A percentile compares a stretch with the other conserved stretches of the same genome.
Conservation (phyloP, 2,329 filamentous ascomycete species). For the Coleophoma eucalyptorum region DNA sequence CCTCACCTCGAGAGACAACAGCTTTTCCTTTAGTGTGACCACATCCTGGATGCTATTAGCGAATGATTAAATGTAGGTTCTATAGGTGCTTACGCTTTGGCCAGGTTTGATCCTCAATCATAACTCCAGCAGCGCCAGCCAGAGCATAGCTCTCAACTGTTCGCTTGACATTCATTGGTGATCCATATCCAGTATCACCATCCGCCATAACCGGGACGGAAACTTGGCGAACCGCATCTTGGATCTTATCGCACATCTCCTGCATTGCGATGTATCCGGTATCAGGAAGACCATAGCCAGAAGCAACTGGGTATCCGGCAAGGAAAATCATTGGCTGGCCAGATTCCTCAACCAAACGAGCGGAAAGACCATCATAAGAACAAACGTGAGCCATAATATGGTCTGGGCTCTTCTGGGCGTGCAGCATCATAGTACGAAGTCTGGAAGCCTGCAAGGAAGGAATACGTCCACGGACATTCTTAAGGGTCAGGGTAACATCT, state of each 20-base stretch:
- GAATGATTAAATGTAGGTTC: neutral
- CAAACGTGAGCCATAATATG: conserved; percentile 41
- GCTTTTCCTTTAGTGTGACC: conserved; percentile 42
- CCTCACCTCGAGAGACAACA: conserved; percentile 40
- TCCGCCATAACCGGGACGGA: conserved; percentile 39
- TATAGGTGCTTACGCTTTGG: conserved; percentile 34
- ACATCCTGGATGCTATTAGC: conserved; percentile 26
- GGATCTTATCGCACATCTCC: conserved; percentile 41
- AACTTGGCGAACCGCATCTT: conserved; percentile 34
- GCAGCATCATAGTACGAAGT: conserved; percentile 34
- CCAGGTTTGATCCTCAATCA: conserved; percentile 46
- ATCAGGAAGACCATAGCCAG: conserved; percentile 37
- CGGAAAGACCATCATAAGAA: conserved; percentile 39
- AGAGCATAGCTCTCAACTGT: conserved; percentile 39
- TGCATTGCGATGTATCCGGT: conserved; percentile 45
- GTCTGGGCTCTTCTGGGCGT: conserved; percentile 33
- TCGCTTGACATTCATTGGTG: conserved; percentile 41
- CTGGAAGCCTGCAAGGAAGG: conserved; percentile 35
- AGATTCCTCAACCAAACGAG: conserved; percentile 39
- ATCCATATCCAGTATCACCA: conserved; percentile 44
- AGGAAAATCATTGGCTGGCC: conserved; percentile 42
- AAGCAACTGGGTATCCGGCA: conserved; percentile 37
- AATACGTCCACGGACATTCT: conserved; percentile 31
- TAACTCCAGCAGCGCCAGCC: conserved; percentile 33
- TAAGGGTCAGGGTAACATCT: conserved; percentile 10